Evolutionary conservation across 2,329 filamentous ascomycete species (phyloP), one percentile per base, ranked within the genome.

Genomic region (Pestalotiopsis sp.): DNA sequence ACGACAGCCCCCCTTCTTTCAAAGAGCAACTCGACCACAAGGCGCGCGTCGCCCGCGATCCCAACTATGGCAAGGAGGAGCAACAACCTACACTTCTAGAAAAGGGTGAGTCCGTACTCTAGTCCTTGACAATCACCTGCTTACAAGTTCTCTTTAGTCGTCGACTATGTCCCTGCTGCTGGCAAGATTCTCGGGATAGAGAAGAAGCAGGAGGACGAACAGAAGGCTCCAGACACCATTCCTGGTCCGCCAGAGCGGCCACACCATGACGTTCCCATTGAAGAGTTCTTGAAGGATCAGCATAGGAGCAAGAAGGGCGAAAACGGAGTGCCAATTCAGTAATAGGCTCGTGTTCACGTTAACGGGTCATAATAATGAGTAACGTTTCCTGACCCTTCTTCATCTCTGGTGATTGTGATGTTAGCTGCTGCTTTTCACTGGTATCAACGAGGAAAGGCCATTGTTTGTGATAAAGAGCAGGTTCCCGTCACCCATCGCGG

Each of bases 261-360:
- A 0, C 70, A 78, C 25, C 81, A 87, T 67, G 86, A 87, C 70
- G 66, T 73, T 4, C 81, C 84, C 72, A 86, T 88, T 64, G 85
- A 86, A 70, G 83, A 86, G 36, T 88, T 88, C 69, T 77, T 88
- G 39, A 80, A 83, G 64, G 84, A 87, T 63, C 85, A 87, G 76
- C 84, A 88, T 72, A 76, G 81, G 52, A 87, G 85, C 75, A 83
- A 81, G 69, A 78, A 73, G 38, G 66, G 60, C 27, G 45, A 58
- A 14, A 60, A 68, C 27, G 68, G 67, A 39, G 52, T 66, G 58
- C 12, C 66, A 4, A 58, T 68, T 12, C 23, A 62, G 14, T 3
- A 9, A 45, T 67, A 41, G 49, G 11, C 36, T 17, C 9, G 66
- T 12, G 12, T 27, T 58, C 9, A 52, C 45, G 6, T 52, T 5